Percentiles rank a stretch among this genome's conserved stretches.
Evolutionary conservation across 805 yeast genomes (phyloP).

Genomic region (Wickerhamiella lipophila): DNA sequence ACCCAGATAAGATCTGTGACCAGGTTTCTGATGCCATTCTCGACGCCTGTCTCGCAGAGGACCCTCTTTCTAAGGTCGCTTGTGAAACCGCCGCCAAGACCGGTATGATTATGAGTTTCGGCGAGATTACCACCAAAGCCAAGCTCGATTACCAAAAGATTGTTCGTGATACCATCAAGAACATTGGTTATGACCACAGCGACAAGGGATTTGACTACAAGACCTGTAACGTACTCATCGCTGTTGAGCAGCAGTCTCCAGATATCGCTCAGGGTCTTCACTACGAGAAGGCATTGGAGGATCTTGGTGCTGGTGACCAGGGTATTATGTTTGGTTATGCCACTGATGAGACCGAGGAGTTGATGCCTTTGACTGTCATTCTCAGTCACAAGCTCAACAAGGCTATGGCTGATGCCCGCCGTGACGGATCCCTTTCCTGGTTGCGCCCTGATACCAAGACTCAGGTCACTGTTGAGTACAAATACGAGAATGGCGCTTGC

Average conservation of each 20-base stretch:
- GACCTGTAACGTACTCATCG: constrained; percentile 97
- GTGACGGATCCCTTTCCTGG: constrained; percentile 90
- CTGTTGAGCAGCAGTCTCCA: constrained; percentile 98
- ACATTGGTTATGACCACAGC: constrained; percentile 93
- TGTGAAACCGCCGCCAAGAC: constrained; percentile 99
- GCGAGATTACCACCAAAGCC: constrained; percentile 98
- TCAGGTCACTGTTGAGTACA: constrained; percentile 96
- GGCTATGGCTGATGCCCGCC: constrained; percentile 94
- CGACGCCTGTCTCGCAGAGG: constrained; percentile 91
- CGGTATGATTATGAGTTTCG: constrained; percentile 98
- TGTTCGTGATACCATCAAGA: constrained; percentile 95
- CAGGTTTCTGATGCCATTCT: constrained; percentile 97
- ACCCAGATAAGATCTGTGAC: constrained; percentile 60
- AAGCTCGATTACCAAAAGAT: constrained; percentile 91
- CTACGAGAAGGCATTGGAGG: constrained; percentile 87
- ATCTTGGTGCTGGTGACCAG: constrained; percentile 99
- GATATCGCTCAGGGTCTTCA: constrained; percentile 99
- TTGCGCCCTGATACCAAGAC: constrained; percentile 99
- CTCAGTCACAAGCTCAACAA: constrained; percentile 93
- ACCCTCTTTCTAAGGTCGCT: constrained; percentile 96
- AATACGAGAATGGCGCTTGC: constrained; percentile 88
- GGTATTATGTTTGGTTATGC: constrained; percentile 99
- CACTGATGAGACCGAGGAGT: constrained; percentile 96
- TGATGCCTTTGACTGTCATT: constrained; percentile 85
- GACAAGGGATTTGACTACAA: constrained; percentile 98